A percentile compares a stretch with the other conserved stretches of the same genome.
Evolutionary conservation across 1,139 yeast species (phyloP).

Genomic region (Pichia sp.): DNA sequence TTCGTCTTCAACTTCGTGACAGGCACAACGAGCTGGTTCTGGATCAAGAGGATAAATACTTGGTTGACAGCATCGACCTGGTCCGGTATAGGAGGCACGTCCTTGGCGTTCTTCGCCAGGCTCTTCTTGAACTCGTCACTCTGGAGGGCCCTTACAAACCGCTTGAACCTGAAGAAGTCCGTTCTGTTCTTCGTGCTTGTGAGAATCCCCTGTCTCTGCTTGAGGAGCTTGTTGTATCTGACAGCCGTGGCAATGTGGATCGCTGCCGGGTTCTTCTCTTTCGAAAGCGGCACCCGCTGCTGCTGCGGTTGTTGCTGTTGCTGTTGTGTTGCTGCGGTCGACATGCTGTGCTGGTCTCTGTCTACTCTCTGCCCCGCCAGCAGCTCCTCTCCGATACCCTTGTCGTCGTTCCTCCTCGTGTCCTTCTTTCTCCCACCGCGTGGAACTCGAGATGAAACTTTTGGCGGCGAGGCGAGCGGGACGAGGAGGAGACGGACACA

Average conservation of each 20-base stretch:
- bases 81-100: conserved; percentile 52
- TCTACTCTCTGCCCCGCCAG: too few species aligned
- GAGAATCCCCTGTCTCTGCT: conserved; percentile 71
- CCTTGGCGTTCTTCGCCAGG: conserved; percentile 40
- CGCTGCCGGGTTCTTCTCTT: conserved; percentile 38
- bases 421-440: conserved; percentile 1
- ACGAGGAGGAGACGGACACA: background rate
- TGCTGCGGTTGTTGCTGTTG: conserved; percentile 15
- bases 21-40: conserved; percentile 72
- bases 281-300: conserved; percentile 25
- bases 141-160: conserved; percentile 73
- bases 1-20: conserved; percentile 65
- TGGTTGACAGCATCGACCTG: conserved; percentile 53
- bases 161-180: conserved; percentile 83
- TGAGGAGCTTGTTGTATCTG: conserved; percentile 60
- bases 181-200: conserved; percentile 57
- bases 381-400: background rate
- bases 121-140: conserved; percentile 66
- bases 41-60: conserved; percentile 64
- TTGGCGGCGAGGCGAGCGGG: background rate
- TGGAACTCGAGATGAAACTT: background rate
- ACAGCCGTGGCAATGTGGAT: conserved; percentile 67
- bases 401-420: background rate
- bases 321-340: too few species aligned
- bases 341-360: background rate